These are phyloP conservation scores for Fusarium sp. DNA, from an alignment of 2,329 filamentous ascomycete genomes.

Conservation along the genomic window DNA sequence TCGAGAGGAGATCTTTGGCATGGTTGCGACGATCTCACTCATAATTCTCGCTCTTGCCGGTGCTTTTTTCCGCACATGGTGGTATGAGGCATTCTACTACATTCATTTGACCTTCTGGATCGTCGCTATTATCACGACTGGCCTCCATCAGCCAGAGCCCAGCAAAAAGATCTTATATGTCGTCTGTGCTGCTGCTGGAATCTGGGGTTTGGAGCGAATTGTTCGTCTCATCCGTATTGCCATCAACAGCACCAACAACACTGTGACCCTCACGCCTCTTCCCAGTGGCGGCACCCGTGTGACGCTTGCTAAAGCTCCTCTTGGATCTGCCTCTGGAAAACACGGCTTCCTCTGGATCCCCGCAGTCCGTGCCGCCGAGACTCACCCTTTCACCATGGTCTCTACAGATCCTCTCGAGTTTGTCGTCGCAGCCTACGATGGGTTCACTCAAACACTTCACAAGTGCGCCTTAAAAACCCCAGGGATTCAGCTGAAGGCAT, in stretches of 20 bases:
- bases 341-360: slow-evolving; percentile 78
- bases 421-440: slow-evolving; percentile 70
- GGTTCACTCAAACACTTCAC: slow-evolving; percentile 72
- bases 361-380: slow-evolving; percentile 68
- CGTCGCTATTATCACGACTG: slow-evolving; percentile 63
- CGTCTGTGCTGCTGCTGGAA: slow-evolving; percentile 58
- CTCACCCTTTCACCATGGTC: slow-evolving; percentile 76
- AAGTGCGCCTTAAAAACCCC: slow-evolving; percentile 65
- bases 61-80: slow-evolving; percentile 60
- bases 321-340: slow-evolving; percentile 66
- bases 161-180: slow-evolving; percentile 60
- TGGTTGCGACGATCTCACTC: slow-evolving; percentile 64
- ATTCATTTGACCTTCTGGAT: slow-evolving; percentile 67
- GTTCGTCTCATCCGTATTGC: slow-evolving; percentile 62
- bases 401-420: slow-evolving; percentile 69
- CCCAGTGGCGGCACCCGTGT: slow-evolving; percentile 69
- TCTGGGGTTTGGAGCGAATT: slow-evolving; percentile 68
- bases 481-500: slow-evolving; percentile 64
- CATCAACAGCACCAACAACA: slow-evolving; percentile 65
- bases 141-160: slow-evolving; percentile 67
- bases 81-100: slow-evolving; percentile 71
- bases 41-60: slow-evolving; percentile 62
- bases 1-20: slow-evolving; percentile 62
- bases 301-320: slow-evolving; percentile 65
- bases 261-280: slow-evolving; percentile 67